Base-by-base conservation (phyloP, 2,329 filamentous ascomycete species). In the Cercospora sojina region DNA sequence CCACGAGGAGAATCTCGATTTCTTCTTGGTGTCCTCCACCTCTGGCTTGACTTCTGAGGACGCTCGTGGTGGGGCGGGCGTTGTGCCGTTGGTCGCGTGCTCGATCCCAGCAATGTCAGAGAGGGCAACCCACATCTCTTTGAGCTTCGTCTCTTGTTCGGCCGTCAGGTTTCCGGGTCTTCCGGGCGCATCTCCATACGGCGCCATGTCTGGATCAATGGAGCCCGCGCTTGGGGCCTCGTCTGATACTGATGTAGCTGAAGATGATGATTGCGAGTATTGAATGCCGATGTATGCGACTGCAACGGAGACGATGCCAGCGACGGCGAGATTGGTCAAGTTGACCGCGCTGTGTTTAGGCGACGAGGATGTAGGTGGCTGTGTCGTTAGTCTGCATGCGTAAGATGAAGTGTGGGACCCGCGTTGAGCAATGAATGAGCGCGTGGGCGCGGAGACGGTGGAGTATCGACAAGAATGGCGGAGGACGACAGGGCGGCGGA, bases 121-220 rank as follows among this genome's bases (percentile, higher is more conserved):
- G 43, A 92, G 85, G 62, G 88, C 83, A 13, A 85, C 80, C 95
- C 95, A 99, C 72, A 98, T 86, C 78, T 96, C 90, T 74, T 90
- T 91, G 66, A 99, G 83, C 81, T 96, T 97, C 70, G 87, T 86
- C 74, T 97, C 92, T 80, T 99, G 89, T 69, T 97, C 93, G 3
- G 88, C 79, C n/a, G 93, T 97, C 66, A 99, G 84, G 72, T 91
- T 97, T 66, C 92, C 93, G 63, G 92, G 87, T 68, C 93, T 88
- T 62, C 95, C 95, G 41, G 90, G 86, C 53, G 85, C 65, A 62
- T 64, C 58, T 16, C 65, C 65, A 18, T 67, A 67, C 13, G 65
- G 85, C 31, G 74, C 75, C 63, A 78, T 76, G 49, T 65, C 43
- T 51, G 53, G 43, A 51, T 69, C 66, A 62, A 64, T 60, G n/a